These are phyloP conservation scores for Ceratocystis papillata DNA, from an alignment of 2,329 filamentous ascomycete genomes.

Conservation along the genomic window DNA sequence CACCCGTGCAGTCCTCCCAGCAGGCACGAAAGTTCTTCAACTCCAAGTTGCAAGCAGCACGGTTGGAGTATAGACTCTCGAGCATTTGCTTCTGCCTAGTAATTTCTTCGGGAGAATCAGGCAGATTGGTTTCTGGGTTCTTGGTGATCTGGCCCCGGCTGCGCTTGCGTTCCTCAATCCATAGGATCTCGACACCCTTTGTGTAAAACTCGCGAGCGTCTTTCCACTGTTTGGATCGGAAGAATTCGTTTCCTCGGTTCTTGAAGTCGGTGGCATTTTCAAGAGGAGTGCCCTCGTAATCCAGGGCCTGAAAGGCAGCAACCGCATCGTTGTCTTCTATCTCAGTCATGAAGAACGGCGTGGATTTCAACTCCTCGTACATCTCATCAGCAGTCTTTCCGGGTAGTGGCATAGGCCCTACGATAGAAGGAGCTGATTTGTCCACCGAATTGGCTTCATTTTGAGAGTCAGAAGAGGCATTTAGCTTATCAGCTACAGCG, in stretches of 20 bases:
- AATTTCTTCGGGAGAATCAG: slow-evolving; percentile 44
- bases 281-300: slow-evolving; percentile 80
- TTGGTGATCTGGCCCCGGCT: slow-evolving; percentile 33
- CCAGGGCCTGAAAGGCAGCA: slow-evolving; percentile 78
- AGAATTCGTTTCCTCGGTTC: slow-evolving; percentile 84
- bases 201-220: slow-evolving; percentile 88
- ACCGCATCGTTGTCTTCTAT: slow-evolving; percentile 75
- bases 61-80: slow-evolving; percentile 72
- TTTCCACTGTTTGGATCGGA: slow-evolving; percentile 58
- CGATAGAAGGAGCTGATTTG: slow-evolving; percentile 44
- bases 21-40: slow-evolving; percentile 80
- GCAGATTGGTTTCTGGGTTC: slow-evolving; percentile 29
- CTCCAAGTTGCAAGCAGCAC: slow-evolving; percentile 80
- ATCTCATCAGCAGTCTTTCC: slow-evolving; percentile 46
- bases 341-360: slow-evolving; percentile 91
- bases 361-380: slow-evolving; percentile 47
- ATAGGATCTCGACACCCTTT: slow-evolving; percentile 68
- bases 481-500: slow-evolving; percentile 13
- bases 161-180: slow-evolving; percentile 49
- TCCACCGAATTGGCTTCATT: slow-evolving; percentile 31
- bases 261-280: slow-evolving; percentile 81
- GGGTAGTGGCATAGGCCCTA: slow-evolving; percentile 30
- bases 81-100: slow-evolving; percentile 52
- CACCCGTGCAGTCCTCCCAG: slow-evolving; percentile 71
- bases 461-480: slow-evolving; percentile 18